Conservation (phyloP, 1,284 basidiomycete species). For the Heterobasidion annosum region DNA sequence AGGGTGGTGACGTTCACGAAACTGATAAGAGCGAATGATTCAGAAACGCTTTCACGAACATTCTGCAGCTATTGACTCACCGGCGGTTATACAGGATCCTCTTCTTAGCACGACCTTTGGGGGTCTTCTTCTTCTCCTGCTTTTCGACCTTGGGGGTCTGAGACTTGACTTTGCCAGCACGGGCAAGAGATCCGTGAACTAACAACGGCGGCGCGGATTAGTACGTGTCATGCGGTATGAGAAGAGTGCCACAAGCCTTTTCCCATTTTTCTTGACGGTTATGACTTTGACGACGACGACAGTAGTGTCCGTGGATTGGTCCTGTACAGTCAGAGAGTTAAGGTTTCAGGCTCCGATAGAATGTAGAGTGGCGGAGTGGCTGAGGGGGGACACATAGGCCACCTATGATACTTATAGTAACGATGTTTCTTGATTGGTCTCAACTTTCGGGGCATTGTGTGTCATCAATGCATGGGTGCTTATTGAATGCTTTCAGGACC, state of each 20-base stretch:
- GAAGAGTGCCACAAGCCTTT: conserved; percentile 39
- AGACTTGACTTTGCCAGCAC: conserved; percentile 99
- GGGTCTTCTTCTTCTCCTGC: conserved; percentile 97
- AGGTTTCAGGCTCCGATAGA: neutral
- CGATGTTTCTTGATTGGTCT: neutral
- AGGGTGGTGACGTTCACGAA: conserved; percentile 93
- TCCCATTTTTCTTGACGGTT: conserved; percentile 49
- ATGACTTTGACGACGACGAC: conserved; percentile 12
- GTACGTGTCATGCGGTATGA: conserved; percentile 3
- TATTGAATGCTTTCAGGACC: too few species aligned
- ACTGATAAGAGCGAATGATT: conserved; percentile 27
- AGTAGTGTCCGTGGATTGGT: neutral
- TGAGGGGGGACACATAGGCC: neutral
- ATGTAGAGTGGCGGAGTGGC: neutral
- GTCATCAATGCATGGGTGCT: too few species aligned
- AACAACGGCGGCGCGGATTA: conserved; percentile 4
- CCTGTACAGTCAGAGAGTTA: conserved; percentile 9
- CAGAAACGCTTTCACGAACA: conserved; percentile 5
- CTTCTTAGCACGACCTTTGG: conserved; percentile 96
- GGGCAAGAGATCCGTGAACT: conserved; percentile 99
- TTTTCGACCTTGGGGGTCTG: conserved; percentile 96
- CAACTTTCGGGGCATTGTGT: neutral
- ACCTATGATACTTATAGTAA: too few species aligned
- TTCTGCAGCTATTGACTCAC: conserved; percentile 33
- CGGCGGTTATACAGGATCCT: conserved; percentile 90